Evolutionary conservation across 2,329 filamentous ascomycete genomes (phyloP), one percentile per base, ranked within the genome.

Genomic region (Bisporella sp.): DNA sequence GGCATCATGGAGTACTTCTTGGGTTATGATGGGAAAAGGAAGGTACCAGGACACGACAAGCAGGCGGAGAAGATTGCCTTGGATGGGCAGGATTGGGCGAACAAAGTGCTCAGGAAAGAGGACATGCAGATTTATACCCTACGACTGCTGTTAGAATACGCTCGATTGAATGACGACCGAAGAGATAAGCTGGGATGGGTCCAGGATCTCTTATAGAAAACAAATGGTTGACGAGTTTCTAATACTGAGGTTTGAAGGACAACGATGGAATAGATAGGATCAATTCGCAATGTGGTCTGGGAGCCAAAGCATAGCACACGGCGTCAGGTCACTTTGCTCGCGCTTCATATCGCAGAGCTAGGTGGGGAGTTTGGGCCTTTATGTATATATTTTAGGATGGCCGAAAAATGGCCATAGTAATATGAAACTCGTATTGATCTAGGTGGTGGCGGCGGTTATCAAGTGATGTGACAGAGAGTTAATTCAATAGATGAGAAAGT

Each of bases 1-100:
- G 83, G 80, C 31, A 83, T 89, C 49, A 77, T 89, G 76, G 78
- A 86, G 58, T 91, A 88, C 62, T 89, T 91, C 59, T 57, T 88
- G 1, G 84, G 84, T 1, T 84, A 84, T 59, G 69, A 71, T 1
- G 77, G 73, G 40, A 55, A 57, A n/a, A 41, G 56, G 1, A 54
- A 62, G 35, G 56, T 67, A 1, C 56, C 59, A 8, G 54, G 57
- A 3, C 67, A 69, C 49, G 78, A 81, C 58, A 60, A 66, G 3
- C 74, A 81, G 62, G 87, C 84, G 0, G 73, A 81, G 67, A 72
- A 72, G 39, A 81, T 93, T 57, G 87, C 88, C 2, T 65, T 72
- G 44, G 76, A 78, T 50, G 85, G 87, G 9, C 75, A 81, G 51
- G 76, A 80, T 11, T 93, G 88, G 89, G 85, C 86, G 1, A 76